A percentile compares a stretch with the other conserved stretches of the same genome.
Evolutionary conservation across 2,329 filamentous ascomycete genomes (phyloP).

Genomic region (Cladosporium phlei): DNA sequence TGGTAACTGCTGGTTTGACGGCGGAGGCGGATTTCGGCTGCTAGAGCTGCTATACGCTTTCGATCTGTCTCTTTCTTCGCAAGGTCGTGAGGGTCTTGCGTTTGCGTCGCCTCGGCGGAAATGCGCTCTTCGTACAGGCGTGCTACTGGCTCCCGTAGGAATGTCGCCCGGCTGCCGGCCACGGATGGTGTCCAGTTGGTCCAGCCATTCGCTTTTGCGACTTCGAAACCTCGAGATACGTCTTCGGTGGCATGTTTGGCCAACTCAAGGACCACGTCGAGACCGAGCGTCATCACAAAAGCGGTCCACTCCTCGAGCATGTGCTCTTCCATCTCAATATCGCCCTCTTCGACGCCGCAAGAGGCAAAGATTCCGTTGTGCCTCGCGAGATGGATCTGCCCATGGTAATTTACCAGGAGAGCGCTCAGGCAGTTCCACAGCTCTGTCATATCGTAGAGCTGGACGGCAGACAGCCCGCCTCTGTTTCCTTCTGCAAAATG

Average conservation of each 20-base stretch:
- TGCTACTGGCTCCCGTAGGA: slow-evolving; percentile 57
- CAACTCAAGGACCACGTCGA: slow-evolving; percentile 51
- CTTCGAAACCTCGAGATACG: slow-evolving; percentile 45
- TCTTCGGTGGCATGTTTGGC: slow-evolving; percentile 37
- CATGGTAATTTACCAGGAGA: slow-evolving; percentile 53
- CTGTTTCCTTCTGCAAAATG: slow-evolving; percentile 56
- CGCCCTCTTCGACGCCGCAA: slow-evolving; percentile 42
- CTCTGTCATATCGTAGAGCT: slow-evolving; percentile 61
- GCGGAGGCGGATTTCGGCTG: slow-evolving; percentile 38
- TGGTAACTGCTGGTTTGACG: slow-evolving; percentile 33
- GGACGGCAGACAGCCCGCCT: slow-evolving; percentile 49
- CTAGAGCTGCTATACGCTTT: slow-evolving; percentile 39
- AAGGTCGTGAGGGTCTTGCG: slow-evolving; percentile 32
- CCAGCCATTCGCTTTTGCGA: slow-evolving; percentile 52
- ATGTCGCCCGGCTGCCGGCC: slow-evolving; percentile 48
- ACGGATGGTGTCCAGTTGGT: slow-evolving; percentile 49
- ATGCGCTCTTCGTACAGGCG: slow-evolving; percentile 55
- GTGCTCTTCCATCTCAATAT: slow-evolving; percentile 49
- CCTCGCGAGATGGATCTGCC: slow-evolving; percentile 51
- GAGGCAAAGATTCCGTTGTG: slow-evolving; percentile 52
- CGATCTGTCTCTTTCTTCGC: slow-evolving; percentile 37
- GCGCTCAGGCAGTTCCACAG: slow-evolving; percentile 58
- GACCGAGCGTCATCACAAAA: slow-evolving; percentile 56
- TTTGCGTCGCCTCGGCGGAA: slow-evolving; percentile 25
- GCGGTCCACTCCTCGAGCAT: slow-evolving; percentile 59